phyloP scores from a whole-genome alignment of 495 filamentous ascomycete genomes.

The Aspergillus kassunensis region DNA sequence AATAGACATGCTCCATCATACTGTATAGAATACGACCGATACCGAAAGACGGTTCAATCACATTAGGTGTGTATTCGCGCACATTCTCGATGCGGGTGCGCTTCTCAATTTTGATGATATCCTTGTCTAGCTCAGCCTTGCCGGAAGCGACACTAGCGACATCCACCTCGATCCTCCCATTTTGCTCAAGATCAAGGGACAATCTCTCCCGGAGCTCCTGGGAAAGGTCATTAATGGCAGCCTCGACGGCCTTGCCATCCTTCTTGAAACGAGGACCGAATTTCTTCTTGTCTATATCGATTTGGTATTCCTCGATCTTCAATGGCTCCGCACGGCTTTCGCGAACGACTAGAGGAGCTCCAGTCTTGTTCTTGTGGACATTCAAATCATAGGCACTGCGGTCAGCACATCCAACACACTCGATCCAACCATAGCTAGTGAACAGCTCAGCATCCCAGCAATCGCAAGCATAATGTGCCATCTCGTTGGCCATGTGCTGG shows the following conservation, averaged over 20 bases:
- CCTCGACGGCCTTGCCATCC: slow-evolving; percentile 70
- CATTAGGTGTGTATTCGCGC: slow-evolving; percentile 76
- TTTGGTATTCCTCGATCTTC: slow-evolving; percentile 66
- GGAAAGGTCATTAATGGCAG: slow-evolving; percentile 59
- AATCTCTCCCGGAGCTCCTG: slow-evolving; percentile 71
- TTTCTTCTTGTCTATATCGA: slow-evolving; percentile 80
- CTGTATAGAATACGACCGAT: slow-evolving; percentile 77
- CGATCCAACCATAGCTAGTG: slow-evolving; percentile 80
- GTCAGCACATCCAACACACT: slow-evolving; percentile 83
- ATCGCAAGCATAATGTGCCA: slow-evolving; percentile 81
- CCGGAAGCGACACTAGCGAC: slow-evolving; percentile 60
- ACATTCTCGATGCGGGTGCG: slow-evolving; percentile 63
- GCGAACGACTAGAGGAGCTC: slow-evolving; percentile 66
- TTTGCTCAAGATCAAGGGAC: slow-evolving; percentile 57
- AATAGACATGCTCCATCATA: slow-evolving; percentile 76
- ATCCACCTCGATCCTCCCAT: slow-evolving; percentile 63
- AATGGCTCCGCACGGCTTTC: slow-evolving; percentile 63
- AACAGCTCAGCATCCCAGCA: slow-evolving; percentile 83
- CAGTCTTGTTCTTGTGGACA: slow-evolving; percentile 79
- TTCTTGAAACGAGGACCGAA: slow-evolving; percentile 79
- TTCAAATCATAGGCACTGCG: slow-evolving; percentile 75
- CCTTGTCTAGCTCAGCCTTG: slow-evolving; percentile 67
- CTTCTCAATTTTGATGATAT: slow-evolving; percentile 68
- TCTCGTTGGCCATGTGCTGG: slow-evolving; percentile 79
- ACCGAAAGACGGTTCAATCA: slow-evolving; percentile 84